phyloP scores from a whole-genome alignment of 257 asterid species.

The Nicotiana tomentosiformis region DNA sequence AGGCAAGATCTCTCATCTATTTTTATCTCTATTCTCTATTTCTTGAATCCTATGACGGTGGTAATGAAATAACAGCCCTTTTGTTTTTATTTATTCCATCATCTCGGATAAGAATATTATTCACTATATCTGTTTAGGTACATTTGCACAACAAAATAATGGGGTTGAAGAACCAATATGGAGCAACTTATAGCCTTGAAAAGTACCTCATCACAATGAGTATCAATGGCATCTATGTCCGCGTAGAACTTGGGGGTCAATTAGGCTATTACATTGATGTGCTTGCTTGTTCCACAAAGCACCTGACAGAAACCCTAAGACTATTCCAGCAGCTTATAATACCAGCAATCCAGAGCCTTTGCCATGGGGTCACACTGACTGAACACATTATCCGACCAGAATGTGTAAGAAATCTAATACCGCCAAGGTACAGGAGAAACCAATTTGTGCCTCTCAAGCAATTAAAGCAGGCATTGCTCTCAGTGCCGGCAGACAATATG shows the following conservation, averaged over 20 bases:
- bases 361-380: conserved; percentile 49
- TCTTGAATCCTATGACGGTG: not conserved
- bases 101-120: not conserved
- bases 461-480: conserved; percentile 61
- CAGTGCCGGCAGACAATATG: conserved; percentile 75
- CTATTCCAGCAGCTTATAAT: conserved; percentile 66
- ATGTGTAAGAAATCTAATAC: conserved; percentile 55
- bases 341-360: conserved; percentile 62
- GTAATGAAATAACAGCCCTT: not conserved
- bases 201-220: conserved; percentile 57
- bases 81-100: not conserved
- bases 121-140: conserved; percentile 40
- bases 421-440: conserved; percentile 62
- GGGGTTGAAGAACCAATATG: conserved; percentile 59
- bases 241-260: conserved; percentile 77
- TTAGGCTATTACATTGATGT: conserved; percentile 55
- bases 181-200: conserved; percentile 70
- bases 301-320: conserved; percentile 69
- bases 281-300: conserved; percentile 70
- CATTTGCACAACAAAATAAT: conserved; percentile 66
- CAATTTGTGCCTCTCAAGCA: conserved; percentile 48
- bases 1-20: conserved; percentile 36
- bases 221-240: conserved; percentile 61
- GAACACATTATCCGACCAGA: conserved; percentile 66
- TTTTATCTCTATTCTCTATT: not conserved